Percentiles rank a stretch among this genome's conserved stretches.
phyloP scores from a whole-genome alignment of 176 grass and related monocot species.

The Melocanna baccifera region DNA sequence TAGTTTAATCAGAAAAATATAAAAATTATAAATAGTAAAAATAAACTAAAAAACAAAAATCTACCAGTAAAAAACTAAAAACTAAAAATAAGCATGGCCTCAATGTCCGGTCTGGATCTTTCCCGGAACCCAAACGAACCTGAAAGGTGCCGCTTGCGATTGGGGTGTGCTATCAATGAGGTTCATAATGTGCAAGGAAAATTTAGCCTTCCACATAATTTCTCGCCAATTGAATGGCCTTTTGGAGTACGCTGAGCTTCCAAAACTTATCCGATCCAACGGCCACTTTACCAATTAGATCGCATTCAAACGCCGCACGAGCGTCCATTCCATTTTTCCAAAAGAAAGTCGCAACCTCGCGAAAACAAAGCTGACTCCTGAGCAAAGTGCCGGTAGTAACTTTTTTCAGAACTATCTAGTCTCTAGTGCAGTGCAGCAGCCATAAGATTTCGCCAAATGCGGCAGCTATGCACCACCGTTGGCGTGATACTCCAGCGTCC shows the following conservation, averaged over 20 bases:
- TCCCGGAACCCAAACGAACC: neutral
- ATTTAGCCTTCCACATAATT: neutral
- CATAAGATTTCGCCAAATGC: neutral
- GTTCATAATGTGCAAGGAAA: neutral
- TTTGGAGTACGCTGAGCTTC: neutral
- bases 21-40: no score
- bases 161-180: neutral
- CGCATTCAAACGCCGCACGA: constrained; percentile 33
- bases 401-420: no score
- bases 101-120: neutral
- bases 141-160: neutral
- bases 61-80: no score
- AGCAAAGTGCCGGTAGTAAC: neutral
- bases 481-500: neutral
- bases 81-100: neutral
- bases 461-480: neutral
- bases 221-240: neutral
- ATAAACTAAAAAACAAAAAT: no score
- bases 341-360: neutral
- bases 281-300: constrained; percentile 11
- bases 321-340: neutral
- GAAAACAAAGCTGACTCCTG: neutral
- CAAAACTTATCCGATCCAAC: constrained; percentile 7
- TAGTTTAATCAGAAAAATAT: no score
- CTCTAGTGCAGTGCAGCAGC: neutral